Base-by-base conservation (phyloP, 2,329 filamentous ascomycete species). In the Botrytis fragariae region DNA sequence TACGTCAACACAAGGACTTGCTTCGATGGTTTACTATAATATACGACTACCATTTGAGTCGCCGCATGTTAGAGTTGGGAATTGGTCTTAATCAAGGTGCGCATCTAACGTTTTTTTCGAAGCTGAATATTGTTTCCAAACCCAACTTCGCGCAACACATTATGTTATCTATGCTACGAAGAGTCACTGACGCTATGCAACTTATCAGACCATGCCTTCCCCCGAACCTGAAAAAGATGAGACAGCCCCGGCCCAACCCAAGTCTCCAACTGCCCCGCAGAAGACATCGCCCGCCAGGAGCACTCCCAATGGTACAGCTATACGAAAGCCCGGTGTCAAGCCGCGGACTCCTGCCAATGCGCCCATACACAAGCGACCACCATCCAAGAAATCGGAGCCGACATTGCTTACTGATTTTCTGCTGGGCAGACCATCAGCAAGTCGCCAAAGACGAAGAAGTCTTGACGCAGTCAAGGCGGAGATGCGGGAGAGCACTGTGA, bases 351-450 rank as follows among this genome's bases (percentile, higher is more conserved):
- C 80, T 4, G 77, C 74, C 44, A 78, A 76, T 45, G 79, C 77
- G 22, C 79, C 80, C n/a, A 76, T 74, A 35, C 75, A 76, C 48
- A 64, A 76, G 48, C 76, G 74, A 70, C 67, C 74, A 20, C 73
- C 65, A 8, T 45, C 61, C 25, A 80, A 77, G 74, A 80, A 75
- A 69, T 42, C 75, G 16, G 84, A 86, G 72, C 84, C 85, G 20
- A 88, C 85, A 3, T 81, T 90, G 7, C 83, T 90, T 14, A 82
- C 83, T 48, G 88, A 90, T 79, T 90, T 90, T 78, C 83, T 90
- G 57, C 82, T 88, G 37, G 88, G 88, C 22, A 84, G 87, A 32
- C 88, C 86, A 2, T 86, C 88, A 16, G 85, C 88, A 4, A 85
- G 86, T n/a, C 86, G 89, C 42, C 84, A 67, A 42, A 84, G 88